Evolutionary conservation across 2,329 filamentous ascomycete species (phyloP).

Genomic region (Aspergillus sp.): DNA sequence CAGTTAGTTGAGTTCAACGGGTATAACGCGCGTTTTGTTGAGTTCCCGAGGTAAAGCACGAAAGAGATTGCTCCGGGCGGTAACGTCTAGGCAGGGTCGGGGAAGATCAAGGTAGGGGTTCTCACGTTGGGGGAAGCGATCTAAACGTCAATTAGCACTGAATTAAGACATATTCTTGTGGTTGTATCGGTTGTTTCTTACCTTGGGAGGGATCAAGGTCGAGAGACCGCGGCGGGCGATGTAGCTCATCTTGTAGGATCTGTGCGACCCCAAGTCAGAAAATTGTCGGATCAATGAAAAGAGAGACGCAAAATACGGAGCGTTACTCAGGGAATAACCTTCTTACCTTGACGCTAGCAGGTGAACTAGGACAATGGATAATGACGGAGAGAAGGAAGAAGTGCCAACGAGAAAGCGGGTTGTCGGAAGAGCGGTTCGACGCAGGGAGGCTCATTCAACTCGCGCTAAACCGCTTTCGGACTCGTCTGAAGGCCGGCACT

Average conservation of each 20-base stretch:
- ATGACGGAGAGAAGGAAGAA: slow-evolving; percentile 36
- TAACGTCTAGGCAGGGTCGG: slow-evolving; percentile 19
- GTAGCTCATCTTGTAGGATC: slow-evolving; percentile 78
- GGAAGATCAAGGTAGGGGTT: slow-evolving; percentile 13
- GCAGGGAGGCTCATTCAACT: slow-evolving; percentile 24
- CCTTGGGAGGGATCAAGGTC: slow-evolving; percentile 99
- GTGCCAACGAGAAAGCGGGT: slow-evolving; percentile 38
- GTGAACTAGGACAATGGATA: slow-evolving; percentile 34
- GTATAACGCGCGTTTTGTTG: slow-evolving; percentile 13
- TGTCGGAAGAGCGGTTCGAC: slow-evolving; percentile 37
- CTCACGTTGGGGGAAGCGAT: slow-evolving; percentile 45
- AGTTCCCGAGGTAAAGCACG: slow-evolving; percentile 13
- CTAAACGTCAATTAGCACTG: slow-evolving; percentile 43
- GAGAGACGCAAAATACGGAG: not conserved
- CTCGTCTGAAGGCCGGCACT: slow-evolving; percentile 33
- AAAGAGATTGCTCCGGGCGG: slow-evolving; percentile 26
- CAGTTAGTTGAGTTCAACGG: slow-evolving; percentile 36
- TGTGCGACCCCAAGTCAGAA: slow-evolving; percentile 25
- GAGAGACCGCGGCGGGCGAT: slow-evolving; percentile 88
- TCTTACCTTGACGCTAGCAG: slow-evolving; percentile 39
- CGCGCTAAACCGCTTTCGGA: slow-evolving; percentile 40
- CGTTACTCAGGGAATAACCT: not conserved
- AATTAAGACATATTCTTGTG: slow-evolving; percentile 11
- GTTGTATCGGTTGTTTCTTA: slow-evolving; percentile 47
- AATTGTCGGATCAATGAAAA: not conserved